phyloP scores from a whole-genome alignment of 306 rosid genomes.

The Dryas octopetala region DNA sequence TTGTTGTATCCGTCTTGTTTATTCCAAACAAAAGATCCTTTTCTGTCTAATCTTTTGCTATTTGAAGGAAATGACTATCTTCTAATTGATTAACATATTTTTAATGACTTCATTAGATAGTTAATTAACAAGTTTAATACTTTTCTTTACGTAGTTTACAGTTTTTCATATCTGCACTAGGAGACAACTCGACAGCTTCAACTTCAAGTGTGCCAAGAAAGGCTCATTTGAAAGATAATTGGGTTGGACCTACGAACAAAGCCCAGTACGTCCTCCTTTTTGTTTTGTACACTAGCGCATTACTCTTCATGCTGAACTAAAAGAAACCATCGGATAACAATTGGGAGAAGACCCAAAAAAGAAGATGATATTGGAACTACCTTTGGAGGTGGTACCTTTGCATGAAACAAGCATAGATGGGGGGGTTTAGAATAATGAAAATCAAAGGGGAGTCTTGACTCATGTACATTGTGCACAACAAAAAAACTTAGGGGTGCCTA shows the following conservation, averaged over 20 bases:
- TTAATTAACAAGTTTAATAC: background rate
- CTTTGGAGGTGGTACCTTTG: too few species aligned
- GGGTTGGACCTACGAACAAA: background rate
- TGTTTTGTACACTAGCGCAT: background rate
- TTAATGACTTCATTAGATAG: background rate
- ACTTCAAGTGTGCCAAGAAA: background rate
- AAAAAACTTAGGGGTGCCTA: too few species aligned
- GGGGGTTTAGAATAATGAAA: too few species aligned
- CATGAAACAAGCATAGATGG: background rate
- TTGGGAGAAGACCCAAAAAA: too few species aligned
- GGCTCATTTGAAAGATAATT: background rate
- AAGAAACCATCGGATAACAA: too few species aligned
- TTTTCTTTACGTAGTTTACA: background rate
- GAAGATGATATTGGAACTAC: too few species aligned
- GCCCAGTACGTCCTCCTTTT: background rate
- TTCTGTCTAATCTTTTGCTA: background rate
- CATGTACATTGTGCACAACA: too few species aligned
- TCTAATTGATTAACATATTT: background rate
- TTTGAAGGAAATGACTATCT: background rate
- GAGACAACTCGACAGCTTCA: background rate
- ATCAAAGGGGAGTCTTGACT: too few species aligned
- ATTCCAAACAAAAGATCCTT: background rate
- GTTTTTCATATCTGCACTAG: background rate
- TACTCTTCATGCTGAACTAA: too few species aligned
- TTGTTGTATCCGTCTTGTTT: constrained; percentile 17